Evolutionary conservation across 169 alveolate genomes (phyloP).

Genomic region (Eimeria maxima): DNA sequence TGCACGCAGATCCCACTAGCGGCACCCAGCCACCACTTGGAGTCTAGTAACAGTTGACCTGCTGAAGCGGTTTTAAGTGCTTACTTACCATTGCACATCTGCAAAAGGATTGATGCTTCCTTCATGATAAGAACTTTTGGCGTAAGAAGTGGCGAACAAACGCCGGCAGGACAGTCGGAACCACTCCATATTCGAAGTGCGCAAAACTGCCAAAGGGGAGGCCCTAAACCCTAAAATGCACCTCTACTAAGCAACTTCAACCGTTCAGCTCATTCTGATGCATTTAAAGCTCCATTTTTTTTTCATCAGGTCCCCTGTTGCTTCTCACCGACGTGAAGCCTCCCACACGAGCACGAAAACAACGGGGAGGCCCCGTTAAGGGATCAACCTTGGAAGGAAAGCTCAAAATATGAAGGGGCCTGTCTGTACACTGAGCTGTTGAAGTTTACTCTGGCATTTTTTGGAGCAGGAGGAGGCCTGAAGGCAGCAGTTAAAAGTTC

Average conservation of each 20-base stretch:
- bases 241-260: background rate
- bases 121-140: constrained; percentile 91
- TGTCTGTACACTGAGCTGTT: no score
- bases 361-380: no score
- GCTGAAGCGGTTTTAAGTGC: background rate
- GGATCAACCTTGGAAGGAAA: no score
- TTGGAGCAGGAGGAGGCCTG: no score
- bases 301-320: background rate
- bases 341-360: no score
- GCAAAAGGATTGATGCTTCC: constrained; percentile 91
- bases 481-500: no score
- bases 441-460: no score
- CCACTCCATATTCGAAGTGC: background rate
- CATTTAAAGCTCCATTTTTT: background rate
- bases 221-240: no score
- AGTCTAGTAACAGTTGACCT: background rate
- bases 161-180: constrained; percentile 27
- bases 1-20: no score
- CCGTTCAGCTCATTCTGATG: background rate
- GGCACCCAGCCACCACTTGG: background rate
- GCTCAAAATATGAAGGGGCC: no score
- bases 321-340: no score
- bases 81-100: constrained; percentile 92
- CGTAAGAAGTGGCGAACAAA: constrained; percentile 79
- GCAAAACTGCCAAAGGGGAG: background rate